A percentile compares a stretch with the other conserved stretches of the same genome.
Conservation (phyloP, 768 basidiomycete species). For the Panaeolus cyanescens region DNA sequence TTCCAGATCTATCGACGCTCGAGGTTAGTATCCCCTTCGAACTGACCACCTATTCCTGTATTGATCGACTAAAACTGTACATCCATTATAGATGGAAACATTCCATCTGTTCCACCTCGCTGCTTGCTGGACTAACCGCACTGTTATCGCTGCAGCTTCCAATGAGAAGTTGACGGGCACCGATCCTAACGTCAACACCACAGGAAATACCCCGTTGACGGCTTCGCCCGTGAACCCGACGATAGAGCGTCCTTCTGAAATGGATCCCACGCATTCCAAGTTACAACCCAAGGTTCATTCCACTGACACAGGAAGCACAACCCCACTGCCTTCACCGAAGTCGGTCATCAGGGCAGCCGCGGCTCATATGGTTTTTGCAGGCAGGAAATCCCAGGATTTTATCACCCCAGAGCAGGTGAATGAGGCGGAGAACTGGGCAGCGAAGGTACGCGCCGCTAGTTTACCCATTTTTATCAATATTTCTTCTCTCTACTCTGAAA, state of each 20-base stretch:
- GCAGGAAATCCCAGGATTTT: constrained; percentile 69
- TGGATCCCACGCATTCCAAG: constrained; percentile 14
- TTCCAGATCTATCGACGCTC: constrained; percentile 60
- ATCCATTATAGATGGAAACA: constrained; percentile 73
- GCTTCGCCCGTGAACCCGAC: constrained; percentile 44
- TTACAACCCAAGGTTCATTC: constrained; percentile 6
- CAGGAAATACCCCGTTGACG: constrained; percentile 41
- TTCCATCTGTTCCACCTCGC: constrained; percentile 83
- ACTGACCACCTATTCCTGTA: not conserved
- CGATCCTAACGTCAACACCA: not conserved
- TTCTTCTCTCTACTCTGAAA: constrained; percentile 3
- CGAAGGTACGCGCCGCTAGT: constrained; percentile 34
- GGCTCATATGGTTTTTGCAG: constrained; percentile 83
- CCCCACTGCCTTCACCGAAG: constrained; percentile 18
- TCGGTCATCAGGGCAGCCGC: constrained; percentile 71
- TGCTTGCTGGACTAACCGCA: constrained; percentile 57
- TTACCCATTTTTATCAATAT: constrained; percentile 7
- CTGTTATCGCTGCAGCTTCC: constrained; percentile 17
- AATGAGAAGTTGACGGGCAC: not conserved
- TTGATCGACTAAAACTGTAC: not conserved
- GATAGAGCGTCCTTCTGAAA: constrained; percentile 28
- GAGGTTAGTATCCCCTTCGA: constrained; percentile 50
- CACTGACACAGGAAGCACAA: constrained; percentile 3
- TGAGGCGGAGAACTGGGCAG: constrained; percentile 62
- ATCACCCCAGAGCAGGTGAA: constrained; percentile 70